A percentile compares a stretch with the other conserved stretches of the same genome.
phyloP scores from a whole-genome alignment of 306 rosid genomes.

The Corylus heterophylla region DNA sequence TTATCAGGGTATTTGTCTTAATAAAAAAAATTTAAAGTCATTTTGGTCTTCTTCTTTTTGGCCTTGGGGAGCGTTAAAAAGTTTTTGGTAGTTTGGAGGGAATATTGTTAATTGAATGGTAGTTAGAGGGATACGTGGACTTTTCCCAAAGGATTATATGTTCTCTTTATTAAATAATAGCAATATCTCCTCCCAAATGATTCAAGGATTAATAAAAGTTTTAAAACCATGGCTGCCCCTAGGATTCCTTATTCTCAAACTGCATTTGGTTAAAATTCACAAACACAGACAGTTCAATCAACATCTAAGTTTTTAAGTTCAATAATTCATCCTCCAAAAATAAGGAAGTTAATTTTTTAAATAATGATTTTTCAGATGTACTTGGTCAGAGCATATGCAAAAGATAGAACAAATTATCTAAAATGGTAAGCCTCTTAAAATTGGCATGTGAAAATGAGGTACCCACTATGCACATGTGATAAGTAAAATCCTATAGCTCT shows the following conservation, averaged over 20 bases:
- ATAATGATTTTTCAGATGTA: background rate
- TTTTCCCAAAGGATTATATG: background rate
- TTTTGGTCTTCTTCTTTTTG: too few relatives aligned
- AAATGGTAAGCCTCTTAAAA: background rate
- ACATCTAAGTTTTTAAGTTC: background rate
- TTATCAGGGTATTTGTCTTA: too few relatives aligned
- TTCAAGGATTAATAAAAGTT: background rate
- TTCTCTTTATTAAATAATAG: background rate
- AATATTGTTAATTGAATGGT: too few relatives aligned
- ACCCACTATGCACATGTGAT: background rate
- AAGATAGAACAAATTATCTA: background rate
- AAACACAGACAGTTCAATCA: background rate
- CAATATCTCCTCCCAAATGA: background rate
- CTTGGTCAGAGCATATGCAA: background rate
- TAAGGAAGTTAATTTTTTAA: background rate
- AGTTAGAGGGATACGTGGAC: too few relatives aligned
- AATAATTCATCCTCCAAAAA: background rate
- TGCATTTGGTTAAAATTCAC: background rate
- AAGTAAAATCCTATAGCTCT: background rate
- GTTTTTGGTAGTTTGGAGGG: too few relatives aligned
- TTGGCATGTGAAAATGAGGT: background rate
- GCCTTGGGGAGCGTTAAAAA: too few relatives aligned
- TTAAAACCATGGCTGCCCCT: background rate
- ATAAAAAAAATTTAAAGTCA: too few relatives aligned
- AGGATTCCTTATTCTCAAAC: background rate